Conservation (phyloP, 2,329 filamentous ascomycete species). For the Nothopassalora personata region DNA sequence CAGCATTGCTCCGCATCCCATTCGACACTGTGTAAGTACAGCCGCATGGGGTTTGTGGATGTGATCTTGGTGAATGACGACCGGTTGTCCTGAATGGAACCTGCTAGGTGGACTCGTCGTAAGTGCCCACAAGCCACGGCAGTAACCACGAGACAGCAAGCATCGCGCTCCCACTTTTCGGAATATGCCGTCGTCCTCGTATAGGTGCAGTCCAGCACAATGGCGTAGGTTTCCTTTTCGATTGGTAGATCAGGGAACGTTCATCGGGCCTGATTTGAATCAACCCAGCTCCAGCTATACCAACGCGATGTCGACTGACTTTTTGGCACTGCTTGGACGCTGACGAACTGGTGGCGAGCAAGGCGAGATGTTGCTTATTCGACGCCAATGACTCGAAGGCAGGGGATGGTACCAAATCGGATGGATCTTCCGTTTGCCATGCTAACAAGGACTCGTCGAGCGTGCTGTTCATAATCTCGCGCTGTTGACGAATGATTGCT, state of each 20-base stretch:
- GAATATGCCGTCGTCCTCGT: not conserved
- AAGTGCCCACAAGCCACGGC: not conserved
- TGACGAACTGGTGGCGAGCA: not conserved
- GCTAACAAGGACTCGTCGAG: constrained; percentile 1
- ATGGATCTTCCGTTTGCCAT: not conserved
- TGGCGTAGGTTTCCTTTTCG: not conserved
- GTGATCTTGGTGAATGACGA: not conserved
- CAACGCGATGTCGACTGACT: not conserved
- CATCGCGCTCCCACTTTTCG: not conserved
- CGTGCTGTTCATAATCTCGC: not conserved
- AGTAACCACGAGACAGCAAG: not conserved
- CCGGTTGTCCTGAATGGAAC: not conserved
- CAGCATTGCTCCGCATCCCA: not conserved
- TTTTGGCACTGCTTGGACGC: not conserved
- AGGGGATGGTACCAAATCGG: not conserved
- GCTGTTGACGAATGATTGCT: not conserved
- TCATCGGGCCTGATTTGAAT: not conserved
- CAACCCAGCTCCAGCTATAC: not conserved
- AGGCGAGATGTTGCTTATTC: not conserved
- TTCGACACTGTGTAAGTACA: not conserved
- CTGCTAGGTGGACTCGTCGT: not conserved
- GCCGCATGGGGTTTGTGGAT: not conserved
- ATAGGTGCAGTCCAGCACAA: not conserved
- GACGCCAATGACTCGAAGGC: not conserved
- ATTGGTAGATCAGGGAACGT: not conserved